Percentiles rank a stretch among this genome's conserved stretches.
These are phyloP conservation scores for Alnus glutinosa DNA, from an alignment of 306 rosid species.

Conservation along the genomic window DNA sequence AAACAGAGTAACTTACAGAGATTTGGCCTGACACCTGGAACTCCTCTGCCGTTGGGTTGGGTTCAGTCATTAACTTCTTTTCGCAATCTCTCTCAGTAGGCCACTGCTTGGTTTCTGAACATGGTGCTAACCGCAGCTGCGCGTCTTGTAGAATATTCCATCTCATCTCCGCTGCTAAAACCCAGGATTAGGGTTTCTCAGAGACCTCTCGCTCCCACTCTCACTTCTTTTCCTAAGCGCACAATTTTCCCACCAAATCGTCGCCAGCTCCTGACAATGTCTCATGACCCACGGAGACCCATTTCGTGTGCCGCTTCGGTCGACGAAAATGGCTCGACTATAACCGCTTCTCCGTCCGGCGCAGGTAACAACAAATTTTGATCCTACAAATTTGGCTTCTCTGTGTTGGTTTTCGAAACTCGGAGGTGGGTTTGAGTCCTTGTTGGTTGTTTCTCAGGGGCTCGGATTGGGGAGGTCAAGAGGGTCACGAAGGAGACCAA, in stretches of 20 bases:
- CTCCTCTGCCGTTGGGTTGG: no score
- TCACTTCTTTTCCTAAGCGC: slow-evolving; percentile 10
- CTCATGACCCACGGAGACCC: slow-evolving; percentile 22
- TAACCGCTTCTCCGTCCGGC: slow-evolving; percentile 33
- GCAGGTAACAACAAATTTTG: slow-evolving; percentile 44
- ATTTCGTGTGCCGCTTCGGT: slow-evolving; percentile 44
- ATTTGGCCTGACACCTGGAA: no score
- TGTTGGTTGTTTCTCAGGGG: slow-evolving; percentile 39
- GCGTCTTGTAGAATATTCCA: slow-evolving; percentile 35
- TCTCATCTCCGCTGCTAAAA: slow-evolving; percentile 41
- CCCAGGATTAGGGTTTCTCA: slow-evolving; percentile 44
- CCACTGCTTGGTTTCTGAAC: background rate
- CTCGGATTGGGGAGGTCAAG: slow-evolving; percentile 84
- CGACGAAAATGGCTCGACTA: slow-evolving; percentile 43
- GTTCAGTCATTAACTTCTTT: no score
- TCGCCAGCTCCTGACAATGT: slow-evolving; percentile 30
- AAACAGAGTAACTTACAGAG: no score
- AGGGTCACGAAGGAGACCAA: slow-evolving; percentile 86
- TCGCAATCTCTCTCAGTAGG: background rate
- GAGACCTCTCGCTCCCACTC: slow-evolving; percentile 13
- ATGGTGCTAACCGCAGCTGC: slow-evolving; percentile 63
- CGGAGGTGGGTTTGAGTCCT: slow-evolving; percentile 5
- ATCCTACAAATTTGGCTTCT: background rate
- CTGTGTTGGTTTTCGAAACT: slow-evolving; percentile 1
- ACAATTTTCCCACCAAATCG: slow-evolving; percentile 35